These are phyloP conservation scores for Madurella mycetomatis DNA, from an alignment of 2,329 filamentous ascomycete species.

Conservation along the genomic window DNA sequence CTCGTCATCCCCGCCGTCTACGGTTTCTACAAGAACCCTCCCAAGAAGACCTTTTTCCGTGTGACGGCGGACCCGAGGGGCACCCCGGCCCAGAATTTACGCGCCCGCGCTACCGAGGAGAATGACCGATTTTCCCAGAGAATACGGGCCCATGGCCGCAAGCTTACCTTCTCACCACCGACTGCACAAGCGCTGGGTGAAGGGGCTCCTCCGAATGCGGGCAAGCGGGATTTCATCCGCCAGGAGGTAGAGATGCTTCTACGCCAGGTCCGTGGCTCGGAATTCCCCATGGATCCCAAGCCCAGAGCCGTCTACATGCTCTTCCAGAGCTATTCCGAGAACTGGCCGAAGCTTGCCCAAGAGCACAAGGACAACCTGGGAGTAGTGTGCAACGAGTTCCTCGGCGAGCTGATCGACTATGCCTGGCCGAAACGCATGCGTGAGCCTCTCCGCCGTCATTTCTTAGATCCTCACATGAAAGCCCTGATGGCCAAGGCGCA, in stretches of 20 bases:
- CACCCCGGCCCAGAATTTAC: conserved; percentile 48
- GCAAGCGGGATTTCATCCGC: conserved; percentile 45
- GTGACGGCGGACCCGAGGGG: conserved; percentile 46
- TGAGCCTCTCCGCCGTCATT: conserved; percentile 45
- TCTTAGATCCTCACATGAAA: conserved; percentile 47
- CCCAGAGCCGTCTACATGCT: conserved; percentile 51
- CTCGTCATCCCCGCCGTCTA: conserved; percentile 51
- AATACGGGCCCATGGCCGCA: conserved; percentile 48
- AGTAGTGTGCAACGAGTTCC: conserved; percentile 51
- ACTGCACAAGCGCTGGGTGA: conserved; percentile 10
- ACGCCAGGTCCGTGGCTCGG: conserved; percentile 48
- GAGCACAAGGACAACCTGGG: conserved; percentile 52
- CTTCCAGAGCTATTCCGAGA: conserved; percentile 50
- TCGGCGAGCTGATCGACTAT: conserved; percentile 47
- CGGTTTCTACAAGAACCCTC: conserved; percentile 53
- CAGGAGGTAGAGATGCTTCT: conserved; percentile 47
- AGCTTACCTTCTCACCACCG: conserved; percentile 39
- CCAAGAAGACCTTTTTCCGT: conserved; percentile 48
- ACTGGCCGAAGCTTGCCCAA: conserved; percentile 48
- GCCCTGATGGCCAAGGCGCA: conserved; percentile 44
- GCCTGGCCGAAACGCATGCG: conserved; percentile 49
- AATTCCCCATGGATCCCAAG: conserved; percentile 50
- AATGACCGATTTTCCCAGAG: conserved; percentile 46
- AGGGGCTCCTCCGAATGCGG: conserved; percentile 27
- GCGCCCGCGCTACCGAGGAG: conserved; percentile 48